Evolutionary conservation across 2,329 filamentous ascomycete genomes (phyloP).

Genomic region (Aureobasidium musti): DNA sequence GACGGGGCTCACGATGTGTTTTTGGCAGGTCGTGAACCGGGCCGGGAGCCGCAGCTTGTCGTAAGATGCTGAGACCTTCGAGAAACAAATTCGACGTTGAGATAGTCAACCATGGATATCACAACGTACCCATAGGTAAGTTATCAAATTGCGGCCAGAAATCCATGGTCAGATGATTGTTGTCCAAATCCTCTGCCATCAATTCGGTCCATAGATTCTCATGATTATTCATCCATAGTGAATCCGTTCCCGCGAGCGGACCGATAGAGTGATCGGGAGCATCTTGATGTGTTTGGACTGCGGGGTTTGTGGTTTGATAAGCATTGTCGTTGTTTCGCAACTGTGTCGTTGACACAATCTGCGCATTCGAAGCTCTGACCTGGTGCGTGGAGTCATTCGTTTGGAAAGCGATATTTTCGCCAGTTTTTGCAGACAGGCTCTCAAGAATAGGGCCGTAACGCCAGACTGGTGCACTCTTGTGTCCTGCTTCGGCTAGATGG

Average conservation of each 20-base stretch:
- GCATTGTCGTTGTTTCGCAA: background rate
- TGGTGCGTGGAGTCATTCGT: background rate
- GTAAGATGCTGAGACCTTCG: too few species aligned
- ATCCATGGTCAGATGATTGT: slow-evolving; percentile 20
- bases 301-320: too few species aligned
- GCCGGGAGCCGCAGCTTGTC: too few species aligned
- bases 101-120: background rate
- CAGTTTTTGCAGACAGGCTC: slow-evolving; percentile 33
- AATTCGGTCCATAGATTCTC: background rate
- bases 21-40: too few species aligned
- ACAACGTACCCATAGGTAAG: background rate
- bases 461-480: slow-evolving; percentile 49
- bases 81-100: too few species aligned
- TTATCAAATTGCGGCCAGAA: slow-evolving; percentile 25
- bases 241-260: background rate
- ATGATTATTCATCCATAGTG: background rate
- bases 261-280: background rate
- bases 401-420: background rate
- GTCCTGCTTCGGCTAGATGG: slow-evolving; percentile 47
- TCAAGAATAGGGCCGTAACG: slow-evolving; percentile 58
- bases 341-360: background rate
- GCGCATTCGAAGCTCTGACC: background rate
- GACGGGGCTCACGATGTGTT: too few species aligned
- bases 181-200: background rate
- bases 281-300: too few species aligned